Percentiles rank a stretch among this genome's conserved stretches.
Conservation (phyloP, 108 stramenopile genomes). For the Pseudonitzschia multiseries region DNA sequence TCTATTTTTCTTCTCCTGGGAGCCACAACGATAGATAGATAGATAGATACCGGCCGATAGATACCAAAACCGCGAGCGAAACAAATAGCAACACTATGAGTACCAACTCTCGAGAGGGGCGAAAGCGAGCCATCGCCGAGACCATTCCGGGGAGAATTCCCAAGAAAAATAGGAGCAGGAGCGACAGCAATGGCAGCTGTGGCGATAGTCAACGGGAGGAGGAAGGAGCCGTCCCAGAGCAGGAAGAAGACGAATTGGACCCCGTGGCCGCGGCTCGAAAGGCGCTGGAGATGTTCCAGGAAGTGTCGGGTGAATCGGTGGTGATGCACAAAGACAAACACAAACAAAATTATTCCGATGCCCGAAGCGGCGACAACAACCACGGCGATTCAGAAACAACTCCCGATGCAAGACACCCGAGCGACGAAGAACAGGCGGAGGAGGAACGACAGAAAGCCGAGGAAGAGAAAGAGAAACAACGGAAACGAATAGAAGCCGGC, state of each 20-base stretch:
- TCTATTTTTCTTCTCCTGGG: too few relatives aligned
- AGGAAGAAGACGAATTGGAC: conserved; percentile 3
- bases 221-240: neutral
- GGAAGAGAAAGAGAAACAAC: neutral
- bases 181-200: neutral
- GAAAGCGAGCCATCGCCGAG: neutral
- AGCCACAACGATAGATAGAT: neutral
- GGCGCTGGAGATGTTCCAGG: conserved; percentile 29
- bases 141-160: neutral
- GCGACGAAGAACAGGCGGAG: neutral
- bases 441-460: conserved; percentile 3
- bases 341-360: too few relatives aligned
- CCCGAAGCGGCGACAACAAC: neutral
- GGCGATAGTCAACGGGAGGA: conserved; percentile 7
- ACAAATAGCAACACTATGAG: neutral
- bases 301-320: conserved; percentile 18
- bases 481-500: conserved; percentile 1
- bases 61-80: neutral
- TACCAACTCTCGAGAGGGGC: conserved; percentile 1
- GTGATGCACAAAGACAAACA: neutral
- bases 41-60: neutral
- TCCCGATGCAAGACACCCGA: neutral
- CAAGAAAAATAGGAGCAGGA: conserved; percentile 4
- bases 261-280: conserved; percentile 24
- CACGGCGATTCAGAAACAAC: too few relatives aligned